Conservation (phyloP, 2,329 filamentous ascomycete species). For the Pyricularia grisea region DNA sequence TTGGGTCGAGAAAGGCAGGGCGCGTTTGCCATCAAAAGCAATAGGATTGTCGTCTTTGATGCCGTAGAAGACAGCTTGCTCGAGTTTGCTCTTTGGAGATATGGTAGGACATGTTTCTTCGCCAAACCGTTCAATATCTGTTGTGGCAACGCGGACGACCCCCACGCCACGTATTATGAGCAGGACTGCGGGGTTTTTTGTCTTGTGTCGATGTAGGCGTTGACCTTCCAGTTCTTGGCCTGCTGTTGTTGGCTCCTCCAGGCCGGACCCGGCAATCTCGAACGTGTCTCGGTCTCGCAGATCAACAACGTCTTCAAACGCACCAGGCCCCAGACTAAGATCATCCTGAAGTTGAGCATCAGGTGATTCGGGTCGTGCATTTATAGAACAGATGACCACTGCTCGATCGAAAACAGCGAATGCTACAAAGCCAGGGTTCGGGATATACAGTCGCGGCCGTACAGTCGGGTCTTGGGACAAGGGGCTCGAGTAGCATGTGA, state of each 20-base stretch:
- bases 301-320: slow-evolving; percentile 81
- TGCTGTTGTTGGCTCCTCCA: slow-evolving; percentile 44
- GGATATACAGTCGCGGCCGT: slow-evolving; percentile 64
- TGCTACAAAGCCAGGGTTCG: slow-evolving; percentile 68
- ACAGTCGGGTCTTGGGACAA: slow-evolving; percentile 29
- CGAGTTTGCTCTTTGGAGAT: slow-evolving; percentile 79
- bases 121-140: slow-evolving; percentile 50
- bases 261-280: slow-evolving; percentile 54
- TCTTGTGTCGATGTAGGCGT: slow-evolving; percentile 41
- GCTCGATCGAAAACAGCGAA: slow-evolving; percentile 75
- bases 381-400: slow-evolving; percentile 67
- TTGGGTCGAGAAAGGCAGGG: slow-evolving; percentile 54
- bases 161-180: slow-evolving; percentile 55
- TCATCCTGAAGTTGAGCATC: slow-evolving; percentile 67
- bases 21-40: slow-evolving; percentile 64
- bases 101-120: slow-evolving; percentile 51
- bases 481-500: slow-evolving; percentile 54
- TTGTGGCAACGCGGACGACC: slow-evolving; percentile 47
- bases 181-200: slow-evolving; percentile 53
- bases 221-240: slow-evolving; percentile 32
- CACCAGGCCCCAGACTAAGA: slow-evolving; percentile 46
- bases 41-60: slow-evolving; percentile 75
- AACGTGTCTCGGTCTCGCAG: slow-evolving; percentile 58
- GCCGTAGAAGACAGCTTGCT: slow-evolving; percentile 92
- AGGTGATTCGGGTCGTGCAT: slow-evolving; percentile 57